Evolutionary conservation across 306 rosid species (phyloP).

Genomic region (Prunus davidiana): DNA sequence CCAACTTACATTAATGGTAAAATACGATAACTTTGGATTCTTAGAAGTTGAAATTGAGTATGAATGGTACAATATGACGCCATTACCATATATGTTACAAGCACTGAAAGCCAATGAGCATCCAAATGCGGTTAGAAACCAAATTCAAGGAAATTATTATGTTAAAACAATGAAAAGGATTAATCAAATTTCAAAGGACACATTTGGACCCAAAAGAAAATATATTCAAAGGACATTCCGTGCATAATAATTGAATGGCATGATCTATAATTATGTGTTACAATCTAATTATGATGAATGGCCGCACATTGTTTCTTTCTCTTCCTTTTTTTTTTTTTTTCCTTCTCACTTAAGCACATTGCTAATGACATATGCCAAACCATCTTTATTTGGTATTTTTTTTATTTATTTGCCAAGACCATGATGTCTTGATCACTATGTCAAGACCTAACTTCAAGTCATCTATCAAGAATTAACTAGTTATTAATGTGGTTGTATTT

Average conservation of each 20-base stretch:
- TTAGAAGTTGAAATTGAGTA: not conserved
- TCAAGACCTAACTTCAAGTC: not conserved
- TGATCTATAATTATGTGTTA: not conserved
- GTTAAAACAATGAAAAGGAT: not conserved
- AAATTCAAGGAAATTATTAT: not conserved
- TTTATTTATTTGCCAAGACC: not conserved
- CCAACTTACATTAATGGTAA: not conserved
- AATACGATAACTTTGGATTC: not conserved
- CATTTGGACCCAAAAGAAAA: not conserved
- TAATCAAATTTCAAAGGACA: slow-evolving; percentile 7
- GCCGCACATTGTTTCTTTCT: not conserved
- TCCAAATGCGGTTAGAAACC: not conserved
- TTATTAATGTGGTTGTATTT: no score
- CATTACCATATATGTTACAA: not conserved
- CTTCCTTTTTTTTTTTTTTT: not conserved
- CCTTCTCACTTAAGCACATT: not conserved
- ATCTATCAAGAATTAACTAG: not conserved
- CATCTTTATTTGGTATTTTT: not conserved
- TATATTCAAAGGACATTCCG: not conserved
- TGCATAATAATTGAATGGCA: not conserved
- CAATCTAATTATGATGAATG: not conserved
- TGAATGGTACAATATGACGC: not conserved
- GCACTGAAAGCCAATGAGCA: not conserved
- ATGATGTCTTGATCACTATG: not conserved
- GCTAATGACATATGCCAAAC: not conserved